A percentile compares a stretch with the other conserved stretches of the same genome.
These are phyloP conservation scores for Thinopyrum elongatum DNA, from an alignment of 176 grass and related monocot species.

Conservation along the genomic window DNA sequence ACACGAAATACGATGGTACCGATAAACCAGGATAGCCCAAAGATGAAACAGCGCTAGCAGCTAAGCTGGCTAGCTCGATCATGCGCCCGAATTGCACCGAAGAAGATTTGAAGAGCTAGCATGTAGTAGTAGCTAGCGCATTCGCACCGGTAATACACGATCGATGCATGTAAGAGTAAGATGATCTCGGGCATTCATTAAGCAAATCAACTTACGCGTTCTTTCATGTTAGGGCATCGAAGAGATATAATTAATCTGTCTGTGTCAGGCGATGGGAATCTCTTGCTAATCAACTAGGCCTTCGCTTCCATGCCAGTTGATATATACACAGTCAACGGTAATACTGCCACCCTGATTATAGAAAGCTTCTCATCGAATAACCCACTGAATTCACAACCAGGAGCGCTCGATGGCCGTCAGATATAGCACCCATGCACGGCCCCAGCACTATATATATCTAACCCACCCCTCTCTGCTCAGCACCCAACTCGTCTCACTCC, in stretches of 20 bases:
- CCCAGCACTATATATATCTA: constrained; percentile 40
- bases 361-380: constrained; percentile 19
- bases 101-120: neutral
- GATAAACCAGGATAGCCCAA: neutral
- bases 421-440: constrained; percentile 3
- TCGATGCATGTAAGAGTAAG: neutral
- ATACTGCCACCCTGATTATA: neutral
- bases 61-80: neutral
- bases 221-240: neutral
- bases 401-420: neutral
- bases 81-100: neutral
- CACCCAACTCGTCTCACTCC: constrained; percentile 17
- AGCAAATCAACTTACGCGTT: neutral
- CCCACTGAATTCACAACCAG: neutral
- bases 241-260: neutral
- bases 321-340: constrained; percentile 11
- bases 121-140: neutral
- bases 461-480: neutral
- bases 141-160: neutral
- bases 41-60: neutral
- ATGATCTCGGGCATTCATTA: no score
- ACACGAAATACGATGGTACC: no score
- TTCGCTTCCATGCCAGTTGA: neutral
- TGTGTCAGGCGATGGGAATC: neutral
- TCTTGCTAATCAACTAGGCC: neutral